Evolutionary conservation across 2,329 filamentous ascomycete species (phyloP), one percentile per base, ranked within the genome.

Genomic region (Xylaria polymorpha): DNA sequence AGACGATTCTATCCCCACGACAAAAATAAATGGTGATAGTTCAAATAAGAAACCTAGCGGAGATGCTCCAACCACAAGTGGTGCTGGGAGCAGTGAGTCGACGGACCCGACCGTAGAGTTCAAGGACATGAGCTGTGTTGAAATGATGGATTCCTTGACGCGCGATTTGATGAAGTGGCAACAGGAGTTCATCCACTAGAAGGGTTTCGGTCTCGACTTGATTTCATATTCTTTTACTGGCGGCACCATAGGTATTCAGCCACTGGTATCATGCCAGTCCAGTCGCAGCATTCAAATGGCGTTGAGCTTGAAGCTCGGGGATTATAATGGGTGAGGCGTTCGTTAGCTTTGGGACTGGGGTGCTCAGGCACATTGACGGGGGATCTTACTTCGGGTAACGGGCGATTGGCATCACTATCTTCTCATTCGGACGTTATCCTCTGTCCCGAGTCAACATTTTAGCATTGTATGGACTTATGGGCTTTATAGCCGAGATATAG

Each of bases 121-220:
- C 79, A 92, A 91, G 74, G 87, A 91, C 9, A 83, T 97, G 72
- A 92, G 85, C 66, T 94, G 91, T 74, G 85, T 93, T 72, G 93
- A 97, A 81, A 97, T 97, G 93, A 97, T 97, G 93, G 94, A 97
- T 79, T 86, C 90, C 74, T 81, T 97, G 78, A 94, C 92, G 70
- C 87, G 92, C 70, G 90, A 94, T 78, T 86, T 97, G 75, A 88
- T 95, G 73, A 91, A 92, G 76, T 97, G 93, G 93, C 93, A 97
- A 81, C 91, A 91, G 72, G 88, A 92, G 76, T 94, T 87, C 74
- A 79, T 83, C 29, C 73, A 75, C 63, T 81, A 73, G 77, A 71
- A 18, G 55, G 15, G 9, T 5, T 43, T 78, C 59, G 20, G 14
- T 74, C 43, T 66, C 25, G 12, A 55, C 53, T 32, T 62, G 8